Conservation (phyloP, 371 early-diverging fungal genomes). For the Saksenaea vasiformis region DNA sequence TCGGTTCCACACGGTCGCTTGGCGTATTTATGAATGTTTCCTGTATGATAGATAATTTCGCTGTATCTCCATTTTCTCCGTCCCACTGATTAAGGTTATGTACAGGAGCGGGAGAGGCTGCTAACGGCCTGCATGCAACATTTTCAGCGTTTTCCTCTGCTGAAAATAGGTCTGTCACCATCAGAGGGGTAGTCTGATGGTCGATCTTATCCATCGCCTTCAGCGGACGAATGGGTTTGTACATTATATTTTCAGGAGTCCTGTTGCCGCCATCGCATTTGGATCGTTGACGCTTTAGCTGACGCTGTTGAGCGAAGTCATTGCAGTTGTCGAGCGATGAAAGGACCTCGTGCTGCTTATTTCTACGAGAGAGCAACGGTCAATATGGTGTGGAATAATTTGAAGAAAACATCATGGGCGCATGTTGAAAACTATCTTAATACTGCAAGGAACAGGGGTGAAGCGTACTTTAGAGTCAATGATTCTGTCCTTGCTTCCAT, state of each 20-base stretch:
- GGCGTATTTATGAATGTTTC: slow-evolving; percentile 13
- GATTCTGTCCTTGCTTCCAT: slow-evolving; percentile 1
- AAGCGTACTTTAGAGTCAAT: not conserved
- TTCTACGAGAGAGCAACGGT: not conserved
- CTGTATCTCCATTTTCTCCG: not conserved
- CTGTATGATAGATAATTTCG: slow-evolving; percentile 11
- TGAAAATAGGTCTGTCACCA: not conserved
- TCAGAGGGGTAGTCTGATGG: not conserved
- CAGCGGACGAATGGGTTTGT: not conserved
- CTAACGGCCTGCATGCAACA: not conserved
- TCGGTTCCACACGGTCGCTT: slow-evolving; percentile 12
- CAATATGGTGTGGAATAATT: not conserved
- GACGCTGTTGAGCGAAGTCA: not conserved
- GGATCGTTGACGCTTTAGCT: not conserved
- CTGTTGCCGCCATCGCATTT: not conserved
- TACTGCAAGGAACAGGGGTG: slow-evolving; percentile 3
- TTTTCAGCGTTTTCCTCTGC: not conserved
- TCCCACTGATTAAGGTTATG: not conserved
- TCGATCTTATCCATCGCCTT: not conserved
- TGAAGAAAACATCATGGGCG: not conserved
- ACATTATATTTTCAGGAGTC: not conserved
- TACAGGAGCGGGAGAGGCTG: not conserved
- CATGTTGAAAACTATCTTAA: not conserved
- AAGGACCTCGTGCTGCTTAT: not conserved
- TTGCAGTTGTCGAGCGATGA: not conserved